Conservation (phyloP, 116 monocot genomes). For the Papilionanthe hybrid region DNA sequence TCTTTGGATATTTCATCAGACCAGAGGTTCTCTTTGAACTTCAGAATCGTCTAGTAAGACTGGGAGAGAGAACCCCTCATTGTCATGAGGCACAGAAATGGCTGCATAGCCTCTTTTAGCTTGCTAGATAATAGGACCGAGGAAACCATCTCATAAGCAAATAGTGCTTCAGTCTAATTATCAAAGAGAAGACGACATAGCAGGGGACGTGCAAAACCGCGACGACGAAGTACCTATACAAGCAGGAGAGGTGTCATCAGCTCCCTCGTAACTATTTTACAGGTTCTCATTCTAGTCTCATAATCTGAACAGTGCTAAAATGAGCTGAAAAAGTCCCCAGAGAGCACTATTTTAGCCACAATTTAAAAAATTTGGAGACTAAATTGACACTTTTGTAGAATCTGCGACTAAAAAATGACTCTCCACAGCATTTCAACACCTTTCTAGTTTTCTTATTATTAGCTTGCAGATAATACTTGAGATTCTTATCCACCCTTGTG, state of each 20-base stretch:
- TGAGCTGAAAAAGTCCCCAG: too few species aligned
- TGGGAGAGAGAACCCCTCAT: background rate
- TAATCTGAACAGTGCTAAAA: too few species aligned
- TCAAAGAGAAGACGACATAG: constrained; percentile 53
- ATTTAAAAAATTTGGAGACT: too few species aligned
- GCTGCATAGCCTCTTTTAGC: background rate
- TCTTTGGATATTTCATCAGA: background rate
- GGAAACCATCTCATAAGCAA: constrained; percentile 70
- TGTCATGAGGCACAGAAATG: background rate
- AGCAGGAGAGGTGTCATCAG: background rate
- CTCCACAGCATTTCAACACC: background rate
- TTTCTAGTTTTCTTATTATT: too few species aligned
- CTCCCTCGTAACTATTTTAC: background rate
- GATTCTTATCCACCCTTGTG: background rate
- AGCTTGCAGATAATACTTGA: too few species aligned
- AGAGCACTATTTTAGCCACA: too few species aligned
- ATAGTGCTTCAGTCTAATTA: constrained; percentile 61
- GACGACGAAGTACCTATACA: constrained; percentile 63
- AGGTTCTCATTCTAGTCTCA: too few species aligned
- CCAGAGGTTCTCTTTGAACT: background rate
- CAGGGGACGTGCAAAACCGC: constrained; percentile 76
- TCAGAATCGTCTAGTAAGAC: background rate
- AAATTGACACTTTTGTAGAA: too few species aligned
- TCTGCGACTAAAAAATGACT: too few species aligned
- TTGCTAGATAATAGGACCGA: constrained; percentile 20